phyloP scores from a whole-genome alignment of 345 rosid genomes.

The Crucihimalaya himalaica region DNA sequence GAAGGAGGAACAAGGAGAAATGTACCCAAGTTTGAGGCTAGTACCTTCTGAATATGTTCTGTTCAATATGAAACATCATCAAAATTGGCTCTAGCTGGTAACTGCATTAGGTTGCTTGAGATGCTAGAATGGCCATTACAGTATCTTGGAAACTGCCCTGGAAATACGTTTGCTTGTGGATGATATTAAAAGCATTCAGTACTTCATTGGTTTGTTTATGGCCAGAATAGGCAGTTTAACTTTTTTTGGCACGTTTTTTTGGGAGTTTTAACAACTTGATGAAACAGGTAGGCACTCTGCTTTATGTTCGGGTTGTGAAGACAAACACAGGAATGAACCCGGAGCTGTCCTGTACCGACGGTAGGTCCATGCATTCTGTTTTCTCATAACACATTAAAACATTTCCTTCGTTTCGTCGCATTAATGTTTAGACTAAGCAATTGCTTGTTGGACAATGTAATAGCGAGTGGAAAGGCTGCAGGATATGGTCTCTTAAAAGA shows the following conservation, averaged over 20 bases:
- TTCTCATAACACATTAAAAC: background rate
- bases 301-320: constrained; percentile 6
- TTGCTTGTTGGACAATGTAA: background rate
- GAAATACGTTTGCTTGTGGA: background rate
- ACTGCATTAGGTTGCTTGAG: background rate
- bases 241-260: background rate
- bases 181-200: background rate
- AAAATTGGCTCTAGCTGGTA: background rate
- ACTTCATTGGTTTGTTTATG: background rate
- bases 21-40: constrained; percentile 17
- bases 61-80: background rate
- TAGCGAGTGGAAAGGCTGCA: constrained; percentile 5
- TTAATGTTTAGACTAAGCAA: background rate
- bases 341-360: background rate
- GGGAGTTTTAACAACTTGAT: background rate
- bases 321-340: constrained; percentile 25
- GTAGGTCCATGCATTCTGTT: background rate
- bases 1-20: background rate
- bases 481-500: constrained; percentile 13
- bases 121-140: background rate
- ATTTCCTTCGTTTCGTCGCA: background rate
- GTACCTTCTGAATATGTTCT: background rate
- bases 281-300: constrained; percentile 10
- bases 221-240: background rate
- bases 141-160: background rate